Evolutionary conservation across 441 rosid genomes (phyloP).

Genomic region (Hura crepitans): DNA sequence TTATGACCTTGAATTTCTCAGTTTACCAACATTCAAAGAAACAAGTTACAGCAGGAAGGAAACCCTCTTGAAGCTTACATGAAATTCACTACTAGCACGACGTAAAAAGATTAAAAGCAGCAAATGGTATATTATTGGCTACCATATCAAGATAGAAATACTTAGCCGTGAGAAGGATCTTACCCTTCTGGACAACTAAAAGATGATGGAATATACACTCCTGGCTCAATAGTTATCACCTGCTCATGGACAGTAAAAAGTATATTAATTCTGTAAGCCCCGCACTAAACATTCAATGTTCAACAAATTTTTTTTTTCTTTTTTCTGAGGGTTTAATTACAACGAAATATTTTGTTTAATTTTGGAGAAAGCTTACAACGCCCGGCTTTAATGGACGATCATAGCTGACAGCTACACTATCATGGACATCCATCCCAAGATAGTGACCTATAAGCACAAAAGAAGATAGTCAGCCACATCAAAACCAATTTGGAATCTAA

Average conservation of each 20-base stretch:
- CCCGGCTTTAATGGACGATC: conserved; percentile 82
- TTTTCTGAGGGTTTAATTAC: too few species aligned
- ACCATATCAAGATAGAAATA: background rate
- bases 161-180: conserved; percentile 4
- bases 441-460: conserved; percentile 67
- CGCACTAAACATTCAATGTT: background rate
- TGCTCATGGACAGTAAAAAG: conserved; percentile 27
- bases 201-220: conserved; percentile 71
- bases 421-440: conserved; percentile 99
- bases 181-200: conserved; percentile 70
- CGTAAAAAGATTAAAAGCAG: background rate
- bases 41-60: background rate
- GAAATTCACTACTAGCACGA: background rate
- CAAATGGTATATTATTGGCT: background rate
- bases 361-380: conserved; percentile 55
- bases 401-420: conserved; percentile 65
- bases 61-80: background rate
- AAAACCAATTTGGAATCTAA: conserved; percentile 11
- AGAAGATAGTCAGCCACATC: background rate
- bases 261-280: background rate
- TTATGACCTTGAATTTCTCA: background rate
- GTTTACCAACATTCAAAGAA: background rate
- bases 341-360: background rate
- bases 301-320: background rate
- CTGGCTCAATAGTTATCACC: conserved; percentile 97